These are phyloP conservation scores for Penicillium coffeae DNA, from an alignment of 495 filamentous ascomycete species.

Conservation along the genomic window DNA sequence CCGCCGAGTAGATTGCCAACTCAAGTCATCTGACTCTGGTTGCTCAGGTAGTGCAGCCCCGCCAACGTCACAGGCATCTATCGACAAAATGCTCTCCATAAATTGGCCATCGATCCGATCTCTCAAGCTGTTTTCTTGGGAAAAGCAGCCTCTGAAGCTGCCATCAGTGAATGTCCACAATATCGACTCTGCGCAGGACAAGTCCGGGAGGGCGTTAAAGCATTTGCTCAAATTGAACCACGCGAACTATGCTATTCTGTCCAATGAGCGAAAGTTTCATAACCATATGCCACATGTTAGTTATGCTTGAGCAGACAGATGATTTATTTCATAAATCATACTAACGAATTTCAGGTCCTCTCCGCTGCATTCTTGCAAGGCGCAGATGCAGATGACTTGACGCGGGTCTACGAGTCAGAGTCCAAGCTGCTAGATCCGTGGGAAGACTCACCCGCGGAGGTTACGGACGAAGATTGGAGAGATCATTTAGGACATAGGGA, in stretches of 20 bases:
- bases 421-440: conserved; percentile 71
- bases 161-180: conserved; percentile 67
- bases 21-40: not conserved
- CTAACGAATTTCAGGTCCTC: too few species aligned
- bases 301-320: too few species aligned
- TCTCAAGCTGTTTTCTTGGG: conserved; percentile 14
- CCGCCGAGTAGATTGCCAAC: not conserved
- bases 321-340: too few species aligned
- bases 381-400: conserved; percentile 64
- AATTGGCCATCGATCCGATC: conserved; percentile 21
- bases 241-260: conserved; percentile 80
- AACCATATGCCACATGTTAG: conserved; percentile 83
- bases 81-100: conserved; percentile 28
- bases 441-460: conserved; percentile 77
- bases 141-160: conserved; percentile 53
- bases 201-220: conserved; percentile 76
- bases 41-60: not conserved
- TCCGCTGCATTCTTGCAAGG: conserved; percentile 82
- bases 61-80: not conserved
- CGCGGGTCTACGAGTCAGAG: conserved; percentile 75
- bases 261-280: conserved; percentile 70
- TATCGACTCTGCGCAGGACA: conserved; percentile 74
- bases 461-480: conserved; percentile 79
- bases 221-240: conserved; percentile 90
- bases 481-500: conserved; percentile 70